These are phyloP conservation scores for Micractinium conductrix DNA, from an alignment of 139 green algal genomes.

Conservation along the genomic window DNA sequence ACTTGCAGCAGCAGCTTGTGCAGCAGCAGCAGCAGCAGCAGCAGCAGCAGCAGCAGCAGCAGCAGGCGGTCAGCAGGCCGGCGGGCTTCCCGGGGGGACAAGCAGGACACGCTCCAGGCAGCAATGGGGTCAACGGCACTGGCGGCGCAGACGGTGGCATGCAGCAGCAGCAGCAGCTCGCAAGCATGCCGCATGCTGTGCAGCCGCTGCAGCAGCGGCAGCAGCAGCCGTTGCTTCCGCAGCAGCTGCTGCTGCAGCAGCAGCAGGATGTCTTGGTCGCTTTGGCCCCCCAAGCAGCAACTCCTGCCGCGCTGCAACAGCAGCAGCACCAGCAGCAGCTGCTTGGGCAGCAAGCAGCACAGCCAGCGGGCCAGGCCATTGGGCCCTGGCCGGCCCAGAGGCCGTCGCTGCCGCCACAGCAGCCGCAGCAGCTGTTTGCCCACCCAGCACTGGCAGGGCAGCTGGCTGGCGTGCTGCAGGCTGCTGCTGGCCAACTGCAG, in stretches of 20 bases:
- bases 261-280: too few relatives aligned
- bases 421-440: neutral
- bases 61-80: too few relatives aligned
- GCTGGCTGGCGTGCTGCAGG: too few relatives aligned
- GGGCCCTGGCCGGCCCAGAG: too few relatives aligned
- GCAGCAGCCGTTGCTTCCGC: neutral
- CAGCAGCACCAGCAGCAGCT: neutral
- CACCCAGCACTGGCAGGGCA: too few relatives aligned
- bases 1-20: neutral
- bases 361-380: neutral
- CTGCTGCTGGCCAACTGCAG: too few relatives aligned
- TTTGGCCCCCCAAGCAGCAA: neutral
- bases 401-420: neutral
- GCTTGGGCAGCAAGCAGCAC: neutral
- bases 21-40: neutral
- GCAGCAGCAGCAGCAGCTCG: too few relatives aligned
- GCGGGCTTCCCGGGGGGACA: neutral
- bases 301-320: neutral
- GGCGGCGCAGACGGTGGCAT: too few relatives aligned
- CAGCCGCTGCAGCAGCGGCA: neutral
- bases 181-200: too few relatives aligned
- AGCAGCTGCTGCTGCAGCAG: neutral
- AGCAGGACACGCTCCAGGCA: too few relatives aligned
- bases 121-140: too few relatives aligned
- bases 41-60: slow-evolving; percentile 3